Conservation (phyloP, 2,329 filamentous ascomycete genomes). For the Exophiala bonariae region DNA sequence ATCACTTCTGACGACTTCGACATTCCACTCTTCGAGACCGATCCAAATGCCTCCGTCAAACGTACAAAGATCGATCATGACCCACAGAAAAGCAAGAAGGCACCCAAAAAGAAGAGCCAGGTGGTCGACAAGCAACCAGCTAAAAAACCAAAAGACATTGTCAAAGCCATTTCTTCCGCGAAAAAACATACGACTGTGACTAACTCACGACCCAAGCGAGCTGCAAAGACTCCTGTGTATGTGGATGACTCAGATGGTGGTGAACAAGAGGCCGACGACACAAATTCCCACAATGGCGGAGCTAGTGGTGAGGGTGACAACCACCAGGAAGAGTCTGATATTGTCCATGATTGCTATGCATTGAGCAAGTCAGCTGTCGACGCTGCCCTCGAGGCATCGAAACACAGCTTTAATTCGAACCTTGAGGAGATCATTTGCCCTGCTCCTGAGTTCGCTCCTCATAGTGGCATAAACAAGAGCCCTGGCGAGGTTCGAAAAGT, state of each 20-base stretch:
- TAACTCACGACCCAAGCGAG: conserved; percentile 11
- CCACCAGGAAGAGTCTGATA: neutral
- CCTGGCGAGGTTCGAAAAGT: too few relatives aligned
- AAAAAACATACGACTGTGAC: conserved; percentile 9
- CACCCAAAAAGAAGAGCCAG: neutral
- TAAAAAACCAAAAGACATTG: neutral
- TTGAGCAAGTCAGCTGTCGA: conserved; percentile 6
- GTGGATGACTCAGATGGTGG: conserved; percentile 12
- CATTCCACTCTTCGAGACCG: conserved; percentile 8
- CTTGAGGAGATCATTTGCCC: conserved; percentile 4
- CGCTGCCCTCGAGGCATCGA: neutral
- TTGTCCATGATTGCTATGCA: conserved; percentile 11
- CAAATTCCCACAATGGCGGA: neutral
- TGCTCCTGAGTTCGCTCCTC: too few relatives aligned
- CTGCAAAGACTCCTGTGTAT: conserved; percentile 11
- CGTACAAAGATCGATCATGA: conserved; percentile 9
- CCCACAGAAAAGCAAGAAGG: neutral
- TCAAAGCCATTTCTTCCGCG: neutral
- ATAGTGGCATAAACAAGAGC: too few relatives aligned
- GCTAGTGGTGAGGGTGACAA: neutral
- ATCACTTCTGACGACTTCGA: conserved; percentile 13
- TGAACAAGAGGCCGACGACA: too few relatives aligned
- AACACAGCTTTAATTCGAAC: conserved; percentile 8
- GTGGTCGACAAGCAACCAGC: neutral
- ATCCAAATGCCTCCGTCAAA: conserved; percentile 7